Conservation (phyloP, 306 rosid species). For the Sicyos baderoa region DNA sequence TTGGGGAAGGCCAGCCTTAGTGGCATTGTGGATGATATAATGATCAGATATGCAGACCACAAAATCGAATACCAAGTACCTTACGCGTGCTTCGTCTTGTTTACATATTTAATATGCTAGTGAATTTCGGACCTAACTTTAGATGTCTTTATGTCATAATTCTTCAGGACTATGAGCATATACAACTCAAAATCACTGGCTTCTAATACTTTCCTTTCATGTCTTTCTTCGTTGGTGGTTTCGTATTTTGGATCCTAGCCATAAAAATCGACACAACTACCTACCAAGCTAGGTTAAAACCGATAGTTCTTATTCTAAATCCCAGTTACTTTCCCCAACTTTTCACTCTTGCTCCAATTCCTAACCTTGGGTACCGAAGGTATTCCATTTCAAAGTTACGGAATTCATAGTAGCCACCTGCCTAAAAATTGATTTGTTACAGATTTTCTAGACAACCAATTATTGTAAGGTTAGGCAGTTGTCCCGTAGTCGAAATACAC, state of each 20-base stretch:
- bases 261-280: neutral
- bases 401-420: no score
- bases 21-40: conserved; percentile 1
- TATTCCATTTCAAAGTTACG: neutral
- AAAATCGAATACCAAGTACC: conserved; percentile 1
- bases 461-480: no score
- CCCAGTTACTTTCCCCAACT: neutral
- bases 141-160: neutral
- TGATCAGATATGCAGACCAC: conserved; percentile 11
- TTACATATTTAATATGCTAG: neutral
- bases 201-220: neutral
- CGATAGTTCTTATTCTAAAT: neutral
- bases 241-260: neutral
- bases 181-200: neutral
- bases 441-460: no score
- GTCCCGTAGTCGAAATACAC: no score
- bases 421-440: no score
- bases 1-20: neutral
- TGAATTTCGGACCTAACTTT: neutral
- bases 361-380: neutral
- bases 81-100: conserved; percentile 12
- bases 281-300: neutral
- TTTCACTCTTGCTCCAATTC: neutral
- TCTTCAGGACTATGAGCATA: neutral
- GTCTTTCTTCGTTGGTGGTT: neutral